A percentile compares a stretch with the other conserved stretches of the same genome.
Conservation (phyloP, 2,329 filamentous ascomycete genomes). For the Pseudohalonectria lignicola region DNA sequence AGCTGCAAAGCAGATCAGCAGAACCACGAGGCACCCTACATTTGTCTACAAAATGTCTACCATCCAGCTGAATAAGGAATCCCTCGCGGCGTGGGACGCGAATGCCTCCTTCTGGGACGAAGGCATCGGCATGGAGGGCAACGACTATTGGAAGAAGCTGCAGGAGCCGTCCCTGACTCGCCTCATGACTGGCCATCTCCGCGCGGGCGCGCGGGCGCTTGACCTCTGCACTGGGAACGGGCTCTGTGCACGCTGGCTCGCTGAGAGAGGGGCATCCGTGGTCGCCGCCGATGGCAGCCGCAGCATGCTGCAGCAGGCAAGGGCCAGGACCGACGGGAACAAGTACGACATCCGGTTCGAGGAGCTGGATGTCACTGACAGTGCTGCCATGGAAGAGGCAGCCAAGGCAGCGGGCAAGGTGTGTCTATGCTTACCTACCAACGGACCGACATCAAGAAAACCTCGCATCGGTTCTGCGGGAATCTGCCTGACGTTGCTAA, state of each 20-base stretch:
- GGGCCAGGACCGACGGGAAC: constrained; percentile 5
- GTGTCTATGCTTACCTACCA: constrained; percentile 1
- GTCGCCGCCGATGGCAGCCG: constrained; percentile 30
- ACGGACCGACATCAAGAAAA: too few species aligned
- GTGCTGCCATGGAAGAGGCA: neutral
- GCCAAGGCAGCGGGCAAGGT: neutral
- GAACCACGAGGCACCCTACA: too few species aligned
- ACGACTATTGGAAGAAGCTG: constrained; percentile 30
- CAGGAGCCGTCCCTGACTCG: constrained; percentile 27
- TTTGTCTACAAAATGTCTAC: constrained; percentile 4
- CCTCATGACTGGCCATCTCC: constrained; percentile 15
- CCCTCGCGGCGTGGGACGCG: constrained; percentile 24
- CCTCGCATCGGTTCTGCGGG: too few species aligned
- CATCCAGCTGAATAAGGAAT: constrained; percentile 5
- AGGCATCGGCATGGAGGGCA: constrained; percentile 24
- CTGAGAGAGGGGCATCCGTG: constrained; percentile 19
- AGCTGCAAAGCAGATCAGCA: too few species aligned
- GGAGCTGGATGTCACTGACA: constrained; percentile 25
- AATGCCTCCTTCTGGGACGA: constrained; percentile 31
- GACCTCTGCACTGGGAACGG: constrained; percentile 40
- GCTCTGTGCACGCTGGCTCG: constrained; percentile 32
- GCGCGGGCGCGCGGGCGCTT: constrained; percentile 20
- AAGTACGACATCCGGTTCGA: constrained; percentile 17
- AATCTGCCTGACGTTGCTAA: constrained; percentile 3
- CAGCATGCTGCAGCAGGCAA: constrained; percentile 27